Conservation (phyloP, 257 asterid genomes). For the Gynochthodes officinalis region DNA sequence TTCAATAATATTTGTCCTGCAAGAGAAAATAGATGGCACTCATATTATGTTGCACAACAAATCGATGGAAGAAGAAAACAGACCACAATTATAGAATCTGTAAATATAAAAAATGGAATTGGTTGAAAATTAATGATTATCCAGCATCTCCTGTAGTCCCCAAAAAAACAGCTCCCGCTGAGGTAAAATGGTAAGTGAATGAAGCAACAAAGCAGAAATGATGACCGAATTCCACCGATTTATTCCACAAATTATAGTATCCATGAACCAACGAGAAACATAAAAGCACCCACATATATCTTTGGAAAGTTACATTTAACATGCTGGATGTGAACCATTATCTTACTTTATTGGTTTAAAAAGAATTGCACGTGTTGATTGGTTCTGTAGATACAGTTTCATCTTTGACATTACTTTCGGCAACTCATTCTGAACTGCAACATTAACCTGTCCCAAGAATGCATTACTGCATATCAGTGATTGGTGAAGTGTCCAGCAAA, state of each 20-base stretch:
- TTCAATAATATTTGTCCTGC: slow-evolving; percentile 90
- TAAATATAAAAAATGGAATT: neutral
- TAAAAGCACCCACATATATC: neutral
- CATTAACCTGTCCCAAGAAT: slow-evolving; percentile 50
- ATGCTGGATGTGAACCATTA: neutral
- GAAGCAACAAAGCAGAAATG: neutral
- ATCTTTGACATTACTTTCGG: slow-evolving; percentile 76
- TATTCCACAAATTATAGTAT: neutral
- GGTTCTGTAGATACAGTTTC: slow-evolving; percentile 96
- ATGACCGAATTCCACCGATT: neutral
- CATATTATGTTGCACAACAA: neutral
- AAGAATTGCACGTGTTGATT: slow-evolving; percentile 89
- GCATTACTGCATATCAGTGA: neutral
- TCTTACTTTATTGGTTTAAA: slow-evolving; percentile 93
- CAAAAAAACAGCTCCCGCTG: neutral
- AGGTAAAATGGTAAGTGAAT: too few species aligned
- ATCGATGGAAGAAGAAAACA: slow-evolving; percentile 10
- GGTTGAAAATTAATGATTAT: neutral
- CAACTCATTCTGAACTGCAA: slow-evolving; percentile 78
- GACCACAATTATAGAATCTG: neutral
- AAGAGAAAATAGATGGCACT: neutral
- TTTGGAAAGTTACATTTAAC: neutral
- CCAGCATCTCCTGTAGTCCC: too few species aligned
- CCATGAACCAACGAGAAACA: neutral
- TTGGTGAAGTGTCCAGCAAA: neutral